phyloP scores from a whole-genome alignment of 2,329 filamentous ascomycete species.

The Verticillium klebahnii region DNA sequence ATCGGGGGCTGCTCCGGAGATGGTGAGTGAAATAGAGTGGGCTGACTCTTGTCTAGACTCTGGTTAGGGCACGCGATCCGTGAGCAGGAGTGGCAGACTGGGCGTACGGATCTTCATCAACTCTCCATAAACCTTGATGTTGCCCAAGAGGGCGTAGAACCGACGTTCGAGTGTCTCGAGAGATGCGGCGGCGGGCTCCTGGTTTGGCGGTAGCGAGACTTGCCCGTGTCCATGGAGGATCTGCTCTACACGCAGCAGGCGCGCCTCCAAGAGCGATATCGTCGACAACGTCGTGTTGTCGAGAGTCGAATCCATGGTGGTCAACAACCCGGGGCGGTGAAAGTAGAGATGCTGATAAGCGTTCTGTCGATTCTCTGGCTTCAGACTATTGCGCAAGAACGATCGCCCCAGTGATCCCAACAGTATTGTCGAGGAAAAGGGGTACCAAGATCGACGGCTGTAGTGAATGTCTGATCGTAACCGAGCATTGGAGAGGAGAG shows the following conservation, averaged over 20 bases:
- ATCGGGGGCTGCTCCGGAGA: slow-evolving; percentile 42
- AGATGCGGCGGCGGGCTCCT: slow-evolving; percentile 25
- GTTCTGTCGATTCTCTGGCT: too few relatives aligned
- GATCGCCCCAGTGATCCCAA: too few relatives aligned
- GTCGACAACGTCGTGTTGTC: slow-evolving; percentile 52
- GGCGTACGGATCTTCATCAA: slow-evolving; percentile 56
- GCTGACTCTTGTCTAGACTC: slow-evolving; percentile 44
- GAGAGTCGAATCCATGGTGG: slow-evolving; percentile 29
- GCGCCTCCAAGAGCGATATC: slow-evolving; percentile 51
- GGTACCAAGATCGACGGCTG: too few relatives aligned
- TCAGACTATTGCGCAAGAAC: too few relatives aligned
- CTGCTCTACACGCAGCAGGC: slow-evolving; percentile 56
- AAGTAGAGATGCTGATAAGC: background rate
- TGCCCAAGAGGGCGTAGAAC: slow-evolving; percentile 44
- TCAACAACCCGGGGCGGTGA: background rate
- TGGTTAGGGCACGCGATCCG: background rate
- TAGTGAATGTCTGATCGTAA: too few relatives aligned
- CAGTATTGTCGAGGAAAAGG: too few relatives aligned
- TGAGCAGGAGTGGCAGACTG: background rate
- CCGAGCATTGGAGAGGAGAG: background rate
- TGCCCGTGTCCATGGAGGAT: slow-evolving; percentile 41
- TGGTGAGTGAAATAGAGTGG: slow-evolving; percentile 49
- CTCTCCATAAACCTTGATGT: slow-evolving; percentile 53
- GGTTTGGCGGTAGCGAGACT: background rate
- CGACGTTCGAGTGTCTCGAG: slow-evolving; percentile 50